phyloP scores from a whole-genome alignment of 2,329 filamentous ascomycete species.

The Colletotrichum lindemuthianum region DNA sequence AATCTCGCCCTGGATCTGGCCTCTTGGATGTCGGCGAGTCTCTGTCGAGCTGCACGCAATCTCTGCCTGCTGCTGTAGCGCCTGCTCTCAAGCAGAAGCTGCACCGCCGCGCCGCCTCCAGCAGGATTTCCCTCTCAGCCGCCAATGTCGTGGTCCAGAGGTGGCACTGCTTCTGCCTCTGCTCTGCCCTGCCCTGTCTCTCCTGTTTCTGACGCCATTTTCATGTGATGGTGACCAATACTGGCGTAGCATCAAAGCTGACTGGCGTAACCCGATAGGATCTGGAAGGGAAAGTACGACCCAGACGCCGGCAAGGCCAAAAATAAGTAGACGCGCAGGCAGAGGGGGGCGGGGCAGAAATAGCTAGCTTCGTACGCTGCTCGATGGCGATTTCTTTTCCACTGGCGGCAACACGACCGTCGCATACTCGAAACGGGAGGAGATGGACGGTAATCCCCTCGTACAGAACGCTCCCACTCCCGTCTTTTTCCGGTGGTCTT shows the following conservation, averaged over 20 bases:
- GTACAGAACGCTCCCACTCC: neutral
- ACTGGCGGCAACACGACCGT: slow-evolving; percentile 12
- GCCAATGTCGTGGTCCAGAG: too few relatives aligned
- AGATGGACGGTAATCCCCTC: slow-evolving; percentile 3
- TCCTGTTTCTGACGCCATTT: slow-evolving; percentile 16
- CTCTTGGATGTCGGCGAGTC: slow-evolving; percentile 8
- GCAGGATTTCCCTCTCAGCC: neutral
- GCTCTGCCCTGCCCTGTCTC: neutral
- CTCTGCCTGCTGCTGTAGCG: neutral
- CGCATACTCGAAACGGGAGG: slow-evolving; percentile 33
- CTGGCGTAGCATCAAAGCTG: slow-evolving; percentile 16
- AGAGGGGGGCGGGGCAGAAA: neutral
- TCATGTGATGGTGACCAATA: slow-evolving; percentile 7
- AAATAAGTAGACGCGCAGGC: slow-evolving; percentile 43
- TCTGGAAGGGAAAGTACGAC: slow-evolving; percentile 97
- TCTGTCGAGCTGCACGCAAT: slow-evolving; percentile 23
- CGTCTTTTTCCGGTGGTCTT: slow-evolving; percentile 9
- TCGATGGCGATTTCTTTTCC: too few relatives aligned
- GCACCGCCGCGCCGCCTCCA: slow-evolving; percentile 14
- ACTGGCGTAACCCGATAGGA: slow-evolving; percentile 65
- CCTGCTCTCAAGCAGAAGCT: neutral
- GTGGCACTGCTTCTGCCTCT: neutral
- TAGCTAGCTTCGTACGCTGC: too few relatives aligned
- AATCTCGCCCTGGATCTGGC: slow-evolving; percentile 30
- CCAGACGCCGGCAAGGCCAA: slow-evolving; percentile 55